These are phyloP conservation scores for Hydnum rufescens DNA, from an alignment of 768 basidiomycete genomes.

Conservation along the genomic window DNA sequence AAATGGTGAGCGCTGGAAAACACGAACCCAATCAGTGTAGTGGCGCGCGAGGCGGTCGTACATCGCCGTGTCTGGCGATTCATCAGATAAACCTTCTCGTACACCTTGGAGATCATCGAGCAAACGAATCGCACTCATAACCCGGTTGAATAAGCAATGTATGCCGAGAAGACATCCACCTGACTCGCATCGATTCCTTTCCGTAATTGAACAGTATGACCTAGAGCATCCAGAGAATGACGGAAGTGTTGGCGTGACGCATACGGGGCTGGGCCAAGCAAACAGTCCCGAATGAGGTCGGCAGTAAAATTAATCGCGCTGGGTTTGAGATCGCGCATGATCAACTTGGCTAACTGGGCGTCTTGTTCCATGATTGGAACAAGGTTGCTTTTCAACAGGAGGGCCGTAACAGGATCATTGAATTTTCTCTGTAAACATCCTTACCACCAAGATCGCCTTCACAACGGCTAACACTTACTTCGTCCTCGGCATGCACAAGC, in stretches of 20 bases:
- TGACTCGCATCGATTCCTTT: conserved; percentile 68
- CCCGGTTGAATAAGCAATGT: conserved; percentile 1
- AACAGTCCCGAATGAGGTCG: conserved; percentile 67
- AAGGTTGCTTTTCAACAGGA: conserved; percentile 67
- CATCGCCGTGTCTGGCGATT: conserved; percentile 12
- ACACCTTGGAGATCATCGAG: conserved; percentile 66
- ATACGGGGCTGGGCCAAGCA: conserved; percentile 61
- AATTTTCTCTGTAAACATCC: conserved; percentile 57
- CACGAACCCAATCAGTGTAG: conserved; percentile 61
- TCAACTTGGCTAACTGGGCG: conserved; percentile 70
- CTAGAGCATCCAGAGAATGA: conserved; percentile 62
- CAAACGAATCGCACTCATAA: conserved; percentile 39
- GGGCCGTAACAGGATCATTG: conserved; percentile 84
- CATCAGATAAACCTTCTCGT: conserved; percentile 26
- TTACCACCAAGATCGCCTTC: too few relatives aligned
- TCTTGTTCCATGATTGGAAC: conserved; percentile 64
- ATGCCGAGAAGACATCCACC: conserved; percentile 11
- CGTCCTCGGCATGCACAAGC: conserved; percentile 91
- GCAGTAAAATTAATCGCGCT: conserved; percentile 64
- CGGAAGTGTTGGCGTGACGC: conserved; percentile 51
- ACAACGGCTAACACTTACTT: conserved; percentile 31
- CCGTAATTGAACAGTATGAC: conserved; percentile 45
- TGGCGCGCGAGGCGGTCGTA: conserved; percentile 20
- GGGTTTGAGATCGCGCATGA: conserved; percentile 59
- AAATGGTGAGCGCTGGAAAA: conserved; percentile 77